A percentile compares a stretch with the other conserved stretches of the same genome.
These are phyloP conservation scores for Nakazawaea populi DNA, from an alignment of 805 yeast species.

Conservation along the genomic window DNA sequence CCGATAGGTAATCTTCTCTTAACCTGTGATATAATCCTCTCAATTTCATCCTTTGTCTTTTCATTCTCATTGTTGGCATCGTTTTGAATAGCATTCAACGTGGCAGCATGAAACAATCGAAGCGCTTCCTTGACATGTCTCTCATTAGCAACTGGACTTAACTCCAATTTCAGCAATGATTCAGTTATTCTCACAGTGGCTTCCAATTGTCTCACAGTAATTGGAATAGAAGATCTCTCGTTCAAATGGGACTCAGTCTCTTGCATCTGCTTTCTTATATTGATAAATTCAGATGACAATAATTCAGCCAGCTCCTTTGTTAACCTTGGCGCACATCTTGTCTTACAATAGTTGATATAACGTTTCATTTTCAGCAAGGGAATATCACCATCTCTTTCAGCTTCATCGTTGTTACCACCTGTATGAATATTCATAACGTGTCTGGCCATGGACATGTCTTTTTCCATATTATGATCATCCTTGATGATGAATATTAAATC, in stretches of 20 bases:
- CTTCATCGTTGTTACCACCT: constrained; percentile 48
- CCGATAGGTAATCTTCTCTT: constrained; percentile 92
- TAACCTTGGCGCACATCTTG: constrained; percentile 89
- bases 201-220: constrained; percentile 95
- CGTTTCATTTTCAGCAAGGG: constrained; percentile 89
- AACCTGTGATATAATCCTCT: constrained; percentile 75
- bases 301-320: constrained; percentile 86
- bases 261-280: constrained; percentile 79
- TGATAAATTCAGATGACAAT: constrained; percentile 87
- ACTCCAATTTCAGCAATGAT: constrained; percentile 79
- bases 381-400: constrained; percentile 70
- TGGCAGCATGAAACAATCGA: constrained; percentile 89
- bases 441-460: constrained; percentile 86
- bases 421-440: constrained; percentile 96
- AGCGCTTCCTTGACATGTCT: constrained; percentile 95
- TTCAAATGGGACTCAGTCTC: constrained; percentile 74
- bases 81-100: constrained; percentile 77
- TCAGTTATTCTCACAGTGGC: constrained; percentile 96
- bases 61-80: constrained; percentile 46
- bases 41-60: constrained; percentile 64
- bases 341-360: constrained; percentile 84
- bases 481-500: constrained; percentile 98
- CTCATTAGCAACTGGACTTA: constrained; percentile 79
- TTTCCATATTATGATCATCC: constrained; percentile 82
- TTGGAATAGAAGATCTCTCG: constrained; percentile 92